These are phyloP conservation scores for Curvularia spicifera DNA, from an alignment of 2,329 filamentous ascomycete genomes.

Conservation along the genomic window DNA sequence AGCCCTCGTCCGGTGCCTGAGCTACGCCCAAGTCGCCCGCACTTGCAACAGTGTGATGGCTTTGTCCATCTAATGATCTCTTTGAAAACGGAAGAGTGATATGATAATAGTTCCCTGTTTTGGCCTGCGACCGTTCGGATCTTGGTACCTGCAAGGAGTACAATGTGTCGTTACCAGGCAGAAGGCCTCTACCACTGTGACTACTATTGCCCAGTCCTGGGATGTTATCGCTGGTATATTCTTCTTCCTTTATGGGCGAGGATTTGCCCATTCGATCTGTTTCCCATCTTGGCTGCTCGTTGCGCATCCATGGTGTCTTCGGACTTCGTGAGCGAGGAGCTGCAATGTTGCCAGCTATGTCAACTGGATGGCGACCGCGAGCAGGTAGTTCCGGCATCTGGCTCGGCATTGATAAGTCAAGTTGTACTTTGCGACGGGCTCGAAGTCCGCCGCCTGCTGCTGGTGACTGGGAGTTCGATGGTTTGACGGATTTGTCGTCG, in stretches of 20 bases:
- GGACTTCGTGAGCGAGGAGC: constrained; percentile 37
- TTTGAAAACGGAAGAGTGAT: constrained; percentile 16
- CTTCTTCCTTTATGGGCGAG: constrained; percentile 23
- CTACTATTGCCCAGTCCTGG: not conserved
- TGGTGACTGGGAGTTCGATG: constrained; percentile 1
- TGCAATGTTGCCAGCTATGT: constrained; percentile 23
- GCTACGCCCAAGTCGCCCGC: constrained; percentile 22
- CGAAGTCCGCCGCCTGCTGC: constrained; percentile 28
- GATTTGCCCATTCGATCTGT: constrained; percentile 13
- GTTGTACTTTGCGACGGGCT: constrained; percentile 37
- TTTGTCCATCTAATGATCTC: constrained; percentile 8
- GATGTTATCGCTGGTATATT: constrained; percentile 6
- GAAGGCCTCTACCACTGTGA: constrained; percentile 8
- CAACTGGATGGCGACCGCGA: constrained; percentile 21
- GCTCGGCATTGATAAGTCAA: constrained; percentile 38
- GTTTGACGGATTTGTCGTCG: not conserved
- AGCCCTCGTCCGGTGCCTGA: constrained; percentile 16
- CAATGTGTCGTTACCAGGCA: constrained; percentile 19
- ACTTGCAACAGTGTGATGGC: constrained; percentile 7
- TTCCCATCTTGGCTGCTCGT: constrained; percentile 24
- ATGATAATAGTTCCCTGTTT: constrained; percentile 23
- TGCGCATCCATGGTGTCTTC: constrained; percentile 31
- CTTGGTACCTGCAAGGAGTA: constrained; percentile 13
- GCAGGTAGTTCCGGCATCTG: constrained; percentile 30
- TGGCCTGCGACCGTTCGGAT: constrained; percentile 17